Evolutionary conservation across 2,329 filamentous ascomycete species (phyloP).

Genomic region (Thyridium curvatum): DNA sequence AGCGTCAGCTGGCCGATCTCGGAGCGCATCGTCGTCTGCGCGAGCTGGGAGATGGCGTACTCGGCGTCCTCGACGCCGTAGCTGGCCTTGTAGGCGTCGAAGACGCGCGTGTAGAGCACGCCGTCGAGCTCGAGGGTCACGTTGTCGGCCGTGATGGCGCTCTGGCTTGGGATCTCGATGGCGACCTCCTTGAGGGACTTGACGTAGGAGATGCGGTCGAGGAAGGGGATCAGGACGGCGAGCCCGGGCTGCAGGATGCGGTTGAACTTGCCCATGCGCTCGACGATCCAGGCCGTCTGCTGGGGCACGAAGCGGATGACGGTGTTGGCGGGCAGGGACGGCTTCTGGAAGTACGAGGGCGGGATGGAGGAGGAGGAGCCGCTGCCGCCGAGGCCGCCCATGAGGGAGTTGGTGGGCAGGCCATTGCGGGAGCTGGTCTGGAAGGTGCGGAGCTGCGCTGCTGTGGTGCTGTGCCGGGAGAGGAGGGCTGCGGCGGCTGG

Average conservation of each 20-base stretch:
- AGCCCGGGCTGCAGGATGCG: conserved; percentile 88
- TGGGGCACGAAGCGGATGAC: conserved; percentile 96
- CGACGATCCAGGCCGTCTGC: conserved; percentile 98
- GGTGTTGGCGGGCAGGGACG: conserved; percentile 81
- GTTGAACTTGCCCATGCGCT: conserved; percentile 98
- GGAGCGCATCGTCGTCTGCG: conserved; percentile 65
- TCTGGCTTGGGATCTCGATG: conserved; percentile 95
- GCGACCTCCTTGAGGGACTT: conserved; percentile 95
- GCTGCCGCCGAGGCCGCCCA: conserved; percentile 21
- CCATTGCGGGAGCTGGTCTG: conserved; percentile 14
- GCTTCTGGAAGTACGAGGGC: conserved; percentile 74
- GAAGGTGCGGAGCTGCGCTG: conserved; percentile 10
- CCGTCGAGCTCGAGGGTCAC: conserved; percentile 95
- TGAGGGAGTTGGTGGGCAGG: conserved; percentile 11
- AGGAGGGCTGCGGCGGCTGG: not conserved
- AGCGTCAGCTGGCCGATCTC: conserved; percentile 64
- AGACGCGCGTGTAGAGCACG: conserved; percentile 90
- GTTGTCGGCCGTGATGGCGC: conserved; percentile 96
- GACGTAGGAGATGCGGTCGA: conserved; percentile 96
- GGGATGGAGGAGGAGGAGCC: conserved; percentile 34
- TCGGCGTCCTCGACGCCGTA: conserved; percentile 81
- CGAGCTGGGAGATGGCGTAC: conserved; percentile 84
- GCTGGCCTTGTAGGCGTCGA: conserved; percentile 97
- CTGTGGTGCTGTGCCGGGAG: not conserved
- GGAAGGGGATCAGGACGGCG: conserved; percentile 78